These are phyloP conservation scores for Zizania palustris DNA, from an alignment of 202 grass and related monocot genomes.

Conservation along the genomic window DNA sequence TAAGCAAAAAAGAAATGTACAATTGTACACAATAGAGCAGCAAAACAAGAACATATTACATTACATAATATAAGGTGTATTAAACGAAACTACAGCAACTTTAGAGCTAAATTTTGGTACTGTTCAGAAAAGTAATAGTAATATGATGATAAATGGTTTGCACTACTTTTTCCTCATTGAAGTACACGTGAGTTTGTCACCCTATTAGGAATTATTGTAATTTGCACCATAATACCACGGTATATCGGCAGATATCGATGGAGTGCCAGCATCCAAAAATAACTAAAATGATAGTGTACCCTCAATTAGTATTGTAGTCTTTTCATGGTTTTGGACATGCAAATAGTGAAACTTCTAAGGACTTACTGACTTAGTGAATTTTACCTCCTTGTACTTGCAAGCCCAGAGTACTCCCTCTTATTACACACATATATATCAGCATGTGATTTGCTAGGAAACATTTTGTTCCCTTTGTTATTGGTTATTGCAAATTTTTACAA, in stretches of 20 bases:
- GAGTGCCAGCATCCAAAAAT: not conserved
- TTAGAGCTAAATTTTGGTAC: not conserved
- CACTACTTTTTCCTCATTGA: slow-evolving; percentile 3
- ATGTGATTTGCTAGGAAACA: slow-evolving; percentile 12
- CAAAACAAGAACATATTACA: slow-evolving; percentile 5
- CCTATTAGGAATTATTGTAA: not conserved
- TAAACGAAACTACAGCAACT: not conserved
- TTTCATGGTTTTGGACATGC: not conserved
- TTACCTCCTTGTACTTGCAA: not conserved
- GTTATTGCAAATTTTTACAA: not conserved
- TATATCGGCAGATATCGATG: not conserved
- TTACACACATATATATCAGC: not conserved
- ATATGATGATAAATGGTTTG: slow-evolving; percentile 9
- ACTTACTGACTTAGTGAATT: not conserved
- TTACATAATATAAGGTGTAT: not conserved
- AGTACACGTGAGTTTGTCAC: not conserved
- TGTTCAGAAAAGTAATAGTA: not conserved
- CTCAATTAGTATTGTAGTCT: not conserved
- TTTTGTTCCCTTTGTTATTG: not conserved
- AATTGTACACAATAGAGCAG: slow-evolving; percentile 1
- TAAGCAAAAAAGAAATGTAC: not conserved
- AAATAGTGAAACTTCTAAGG: not conserved
- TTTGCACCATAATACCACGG: not conserved
- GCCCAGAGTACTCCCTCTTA: not conserved
- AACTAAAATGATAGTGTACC: not conserved